phyloP scores from a whole-genome alignment of 768 basidiomycete species.

The Russula olivacea region DNA sequence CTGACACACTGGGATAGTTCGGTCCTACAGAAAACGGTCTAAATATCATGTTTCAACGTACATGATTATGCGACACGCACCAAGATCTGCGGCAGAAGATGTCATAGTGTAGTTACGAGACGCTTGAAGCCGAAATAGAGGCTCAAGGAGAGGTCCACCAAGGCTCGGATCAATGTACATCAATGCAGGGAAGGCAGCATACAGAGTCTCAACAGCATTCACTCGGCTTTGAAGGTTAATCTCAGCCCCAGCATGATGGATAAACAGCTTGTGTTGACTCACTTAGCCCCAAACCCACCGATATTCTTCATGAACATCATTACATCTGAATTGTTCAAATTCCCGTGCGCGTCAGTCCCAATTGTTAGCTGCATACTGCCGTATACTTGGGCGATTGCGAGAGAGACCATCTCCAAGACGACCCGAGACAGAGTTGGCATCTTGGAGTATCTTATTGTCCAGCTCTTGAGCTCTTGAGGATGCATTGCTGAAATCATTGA shows the following conservation, averaged over 20 bases:
- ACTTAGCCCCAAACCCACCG: conserved; percentile 33
- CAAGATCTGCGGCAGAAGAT: conserved; percentile 14
- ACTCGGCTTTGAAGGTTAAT: conserved; percentile 24
- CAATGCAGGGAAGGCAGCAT: conserved; percentile 44
- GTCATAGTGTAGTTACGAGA: neutral
- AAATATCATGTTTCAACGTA: neutral
- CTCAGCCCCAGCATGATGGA: neutral
- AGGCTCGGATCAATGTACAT: conserved; percentile 49
- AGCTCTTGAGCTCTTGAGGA: conserved; percentile 41
- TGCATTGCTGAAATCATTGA: conserved; percentile 43
- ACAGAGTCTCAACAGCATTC: conserved; percentile 52
- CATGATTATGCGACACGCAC: neutral
- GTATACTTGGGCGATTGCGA: conserved; percentile 50
- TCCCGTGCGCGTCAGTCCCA: conserved; percentile 41
- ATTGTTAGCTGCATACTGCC: conserved; percentile 51
- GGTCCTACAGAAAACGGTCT: neutral
- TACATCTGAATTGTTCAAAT: conserved; percentile 46
- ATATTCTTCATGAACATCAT: conserved; percentile 45
- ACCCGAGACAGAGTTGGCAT: conserved; percentile 43
- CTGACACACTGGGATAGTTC: conserved; percentile 7
- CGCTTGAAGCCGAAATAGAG: conserved; percentile 21
- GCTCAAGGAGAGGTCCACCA: conserved; percentile 30
- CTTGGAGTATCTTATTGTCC: conserved; percentile 42
- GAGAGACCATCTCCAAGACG: conserved; percentile 48
- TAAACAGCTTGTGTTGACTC: neutral